A percentile compares a stretch with the other conserved stretches of the same genome.
These are phyloP conservation scores for Phaeomoniella chlamydospora DNA, from an alignment of 2,329 filamentous ascomycete species.

Conservation along the genomic window DNA sequence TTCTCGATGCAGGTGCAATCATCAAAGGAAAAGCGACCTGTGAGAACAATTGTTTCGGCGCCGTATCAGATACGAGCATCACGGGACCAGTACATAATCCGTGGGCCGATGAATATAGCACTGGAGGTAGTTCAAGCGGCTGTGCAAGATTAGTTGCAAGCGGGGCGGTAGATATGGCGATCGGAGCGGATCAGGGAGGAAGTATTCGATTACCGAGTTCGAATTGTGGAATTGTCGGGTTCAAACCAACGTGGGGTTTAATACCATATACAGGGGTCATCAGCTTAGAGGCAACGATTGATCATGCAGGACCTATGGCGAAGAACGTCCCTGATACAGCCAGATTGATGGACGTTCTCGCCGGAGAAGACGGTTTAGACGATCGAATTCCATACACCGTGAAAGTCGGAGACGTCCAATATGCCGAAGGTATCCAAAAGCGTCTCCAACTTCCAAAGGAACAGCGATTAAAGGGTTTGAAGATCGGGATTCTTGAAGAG, in stretches of 20 bases:
- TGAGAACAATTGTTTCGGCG: conserved; percentile 38
- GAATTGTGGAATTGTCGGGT: conserved; percentile 23
- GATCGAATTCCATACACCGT: conserved; percentile 18
- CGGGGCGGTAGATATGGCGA: conserved; percentile 27
- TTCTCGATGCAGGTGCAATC: conserved; percentile 34
- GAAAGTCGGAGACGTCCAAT: conserved; percentile 11
- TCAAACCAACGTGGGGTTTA: conserved; percentile 34
- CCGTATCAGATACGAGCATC: conserved; percentile 31
- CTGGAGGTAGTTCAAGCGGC: conserved; percentile 35
- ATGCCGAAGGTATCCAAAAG: conserved; percentile 19
- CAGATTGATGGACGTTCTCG: conserved; percentile 24
- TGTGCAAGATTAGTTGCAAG: conserved; percentile 30
- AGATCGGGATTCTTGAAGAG: conserved; percentile 30
- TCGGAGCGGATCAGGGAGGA: conserved; percentile 35
- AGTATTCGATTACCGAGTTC: conserved; percentile 31
- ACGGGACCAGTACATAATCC: conserved; percentile 34
- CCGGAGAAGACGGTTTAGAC: conserved; percentile 30
- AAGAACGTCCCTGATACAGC: conserved; percentile 23
- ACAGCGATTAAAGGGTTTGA: conserved; percentile 1
- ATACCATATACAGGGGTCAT: conserved; percentile 34
- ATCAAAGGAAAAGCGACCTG: conserved; percentile 38
- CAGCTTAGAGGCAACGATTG: conserved; percentile 31
- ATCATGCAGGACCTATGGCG: conserved; percentile 30
- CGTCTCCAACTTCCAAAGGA: neutral
- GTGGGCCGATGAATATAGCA: conserved; percentile 26